A percentile compares a stretch with the other conserved stretches of the same genome.
Evolutionary conservation across 495 filamentous ascomycete genomes (phyloP).

Genomic region (Penicillium goetzii): DNA sequence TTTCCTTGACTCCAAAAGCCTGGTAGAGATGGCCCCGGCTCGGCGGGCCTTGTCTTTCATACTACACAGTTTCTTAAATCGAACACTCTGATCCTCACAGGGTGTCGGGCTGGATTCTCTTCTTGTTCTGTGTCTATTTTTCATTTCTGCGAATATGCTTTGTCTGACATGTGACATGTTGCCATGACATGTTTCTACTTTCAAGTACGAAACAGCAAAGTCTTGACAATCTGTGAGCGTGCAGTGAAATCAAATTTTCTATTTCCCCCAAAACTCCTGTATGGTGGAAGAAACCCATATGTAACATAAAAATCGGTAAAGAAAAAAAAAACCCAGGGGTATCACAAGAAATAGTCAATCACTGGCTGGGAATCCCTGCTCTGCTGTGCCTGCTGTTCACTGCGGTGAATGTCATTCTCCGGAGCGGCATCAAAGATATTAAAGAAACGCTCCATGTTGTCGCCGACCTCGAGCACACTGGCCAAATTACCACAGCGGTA

Average conservation of each 20-base stretch:
- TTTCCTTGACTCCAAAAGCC: conserved; percentile 37
- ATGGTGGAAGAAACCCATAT: conserved; percentile 23
- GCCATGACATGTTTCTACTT: conserved; percentile 22
- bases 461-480: conserved; percentile 92
- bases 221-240: conserved; percentile 30
- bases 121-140: conserved; percentile 19
- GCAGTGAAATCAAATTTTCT: conserved; percentile 21
- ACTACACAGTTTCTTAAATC: conserved; percentile 25
- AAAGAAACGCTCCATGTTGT: conserved; percentile 87
- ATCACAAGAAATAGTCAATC: conserved; percentile 76
- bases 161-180: conserved; percentile 1
- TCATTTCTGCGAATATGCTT: conserved; percentile 16
- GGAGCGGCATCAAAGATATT: conserved; percentile 97
- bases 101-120: conserved; percentile 20
- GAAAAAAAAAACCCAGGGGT: conserved; percentile 41
- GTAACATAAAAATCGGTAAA: conserved; percentile 21
- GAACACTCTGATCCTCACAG: conserved; percentile 13
- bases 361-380: conserved; percentile 63
- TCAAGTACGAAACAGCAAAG: conserved; percentile 24
- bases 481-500: conserved; percentile 97
- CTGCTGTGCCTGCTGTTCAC: conserved; percentile 65
- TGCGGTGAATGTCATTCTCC: conserved; percentile 88
- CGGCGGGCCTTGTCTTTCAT: conserved; percentile 15
- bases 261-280: conserved; percentile 41
- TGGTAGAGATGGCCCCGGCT: conserved; percentile 26